These are phyloP conservation scores for Helotiales sp. DNA, from an alignment of 2,329 filamentous ascomycete genomes.

Conservation along the genomic window DNA sequence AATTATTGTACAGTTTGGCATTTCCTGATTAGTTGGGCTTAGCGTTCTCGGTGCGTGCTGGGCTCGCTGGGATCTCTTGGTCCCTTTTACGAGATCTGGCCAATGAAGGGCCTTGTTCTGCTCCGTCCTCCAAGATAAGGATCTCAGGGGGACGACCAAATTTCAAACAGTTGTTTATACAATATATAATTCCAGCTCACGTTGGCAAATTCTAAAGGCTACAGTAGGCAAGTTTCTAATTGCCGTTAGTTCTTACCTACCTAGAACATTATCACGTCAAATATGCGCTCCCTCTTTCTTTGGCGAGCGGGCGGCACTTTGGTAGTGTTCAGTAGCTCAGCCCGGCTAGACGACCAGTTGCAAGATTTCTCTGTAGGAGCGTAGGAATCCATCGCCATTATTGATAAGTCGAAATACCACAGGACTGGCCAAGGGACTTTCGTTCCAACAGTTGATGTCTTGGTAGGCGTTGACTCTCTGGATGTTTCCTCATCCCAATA, in stretches of 20 bases:
- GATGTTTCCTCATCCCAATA: background rate
- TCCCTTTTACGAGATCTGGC: background rate
- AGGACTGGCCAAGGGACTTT: too few relatives aligned
- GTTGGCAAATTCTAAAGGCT: too few relatives aligned
- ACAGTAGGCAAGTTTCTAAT: background rate
- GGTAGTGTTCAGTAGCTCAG: background rate
- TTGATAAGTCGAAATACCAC: background rate
- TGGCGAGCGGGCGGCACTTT: background rate
- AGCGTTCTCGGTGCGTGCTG: slow-evolving; percentile 4
- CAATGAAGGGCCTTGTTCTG: background rate
- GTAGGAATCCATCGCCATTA: background rate
- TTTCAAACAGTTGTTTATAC: background rate
- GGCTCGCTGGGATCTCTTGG: background rate
- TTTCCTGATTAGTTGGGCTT: background rate
- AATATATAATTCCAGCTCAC: background rate
- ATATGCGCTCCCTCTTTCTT: too few relatives aligned
- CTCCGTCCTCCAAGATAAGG: background rate
- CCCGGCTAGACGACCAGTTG: background rate
- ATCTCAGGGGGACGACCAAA: slow-evolving; percentile 1
- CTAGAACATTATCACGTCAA: background rate
- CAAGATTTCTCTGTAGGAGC: background rate
- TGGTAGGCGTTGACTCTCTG: background rate
- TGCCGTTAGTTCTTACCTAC: too few relatives aligned
- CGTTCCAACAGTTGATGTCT: background rate
- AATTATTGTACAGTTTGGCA: slow-evolving; percentile 11